Evolutionary conservation across 2,329 filamentous ascomycete species (phyloP).

Genomic region (Fusarium nurragi): DNA sequence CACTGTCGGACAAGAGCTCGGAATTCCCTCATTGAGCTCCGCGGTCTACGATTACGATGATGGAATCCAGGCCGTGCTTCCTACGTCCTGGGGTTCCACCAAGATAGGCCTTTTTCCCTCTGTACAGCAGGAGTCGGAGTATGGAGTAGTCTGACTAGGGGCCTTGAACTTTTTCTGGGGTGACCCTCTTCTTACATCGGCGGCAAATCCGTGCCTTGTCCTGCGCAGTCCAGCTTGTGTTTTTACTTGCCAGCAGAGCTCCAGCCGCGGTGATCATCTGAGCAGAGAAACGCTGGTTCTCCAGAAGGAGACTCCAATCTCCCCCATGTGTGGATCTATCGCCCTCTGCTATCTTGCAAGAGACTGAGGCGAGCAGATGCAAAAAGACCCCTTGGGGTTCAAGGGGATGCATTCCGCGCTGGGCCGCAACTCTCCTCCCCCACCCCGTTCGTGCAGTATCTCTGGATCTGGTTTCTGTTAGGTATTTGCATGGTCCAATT

Average conservation of each 20-base stretch:
- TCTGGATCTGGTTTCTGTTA: slow-evolving; percentile 16
- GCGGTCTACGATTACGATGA: slow-evolving; percentile 28
- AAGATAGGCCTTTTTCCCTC: slow-evolving; percentile 6
- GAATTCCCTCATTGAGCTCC: slow-evolving; percentile 40
- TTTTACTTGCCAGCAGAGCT: not conserved
- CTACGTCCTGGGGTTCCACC: slow-evolving; percentile 24
- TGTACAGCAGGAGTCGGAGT: slow-evolving; percentile 16
- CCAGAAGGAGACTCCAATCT: not conserved
- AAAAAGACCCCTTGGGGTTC: not conserved
- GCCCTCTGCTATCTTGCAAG: not conserved
- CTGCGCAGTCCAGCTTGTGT: not conserved
- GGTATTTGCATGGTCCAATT: slow-evolving; percentile 30
- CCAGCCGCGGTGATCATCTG: slow-evolving; percentile 5
- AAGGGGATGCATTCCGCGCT: too few relatives aligned
- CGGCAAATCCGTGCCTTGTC: slow-evolving; percentile 27
- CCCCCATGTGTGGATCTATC: slow-evolving; percentile 34
- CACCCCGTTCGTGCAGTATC: not conserved
- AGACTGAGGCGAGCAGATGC: not conserved
- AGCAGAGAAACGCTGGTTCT: slow-evolving; percentile 17
- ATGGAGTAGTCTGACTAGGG: not conserved
- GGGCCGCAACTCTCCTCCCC: not conserved
- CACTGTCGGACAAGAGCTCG: slow-evolving; percentile 16
- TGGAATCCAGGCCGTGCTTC: slow-evolving; percentile 11
- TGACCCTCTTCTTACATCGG: slow-evolving; percentile 25
- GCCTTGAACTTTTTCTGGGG: slow-evolving; percentile 29